Conservation (phyloP, 345 rosid species). For the Populus tremula region DNA sequence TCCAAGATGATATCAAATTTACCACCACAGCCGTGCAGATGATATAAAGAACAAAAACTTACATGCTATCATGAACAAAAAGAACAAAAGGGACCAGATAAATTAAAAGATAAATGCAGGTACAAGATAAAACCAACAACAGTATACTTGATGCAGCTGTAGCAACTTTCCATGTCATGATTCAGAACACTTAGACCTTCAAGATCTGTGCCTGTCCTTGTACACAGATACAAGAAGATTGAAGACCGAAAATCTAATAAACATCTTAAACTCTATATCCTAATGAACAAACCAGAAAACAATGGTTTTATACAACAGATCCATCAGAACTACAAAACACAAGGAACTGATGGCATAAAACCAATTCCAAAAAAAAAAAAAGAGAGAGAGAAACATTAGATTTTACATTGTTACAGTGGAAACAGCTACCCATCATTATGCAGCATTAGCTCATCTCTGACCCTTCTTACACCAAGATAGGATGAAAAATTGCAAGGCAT, state of each 20-base stretch:
- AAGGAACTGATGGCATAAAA: background rate
- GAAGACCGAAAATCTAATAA: background rate
- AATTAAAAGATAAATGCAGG: background rate
- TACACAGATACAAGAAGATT: background rate
- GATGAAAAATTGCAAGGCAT: conserved; percentile 21
- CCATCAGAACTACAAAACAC: background rate
- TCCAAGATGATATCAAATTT: background rate
- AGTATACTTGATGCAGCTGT: background rate
- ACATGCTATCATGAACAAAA: background rate
- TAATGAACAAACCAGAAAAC: conserved; percentile 6
- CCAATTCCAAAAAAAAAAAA: background rate
- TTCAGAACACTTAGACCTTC: background rate
- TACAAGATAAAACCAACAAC: background rate
- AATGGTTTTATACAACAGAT: conserved; percentile 4
- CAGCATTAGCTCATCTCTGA: conserved; percentile 11
- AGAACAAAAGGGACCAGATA: background rate
- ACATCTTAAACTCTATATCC: conserved; percentile 10
- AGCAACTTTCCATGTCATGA: background rate
- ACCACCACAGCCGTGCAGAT: background rate
- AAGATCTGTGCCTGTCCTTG: background rate
- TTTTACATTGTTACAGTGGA: conserved; percentile 20
- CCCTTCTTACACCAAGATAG: conserved; percentile 15
- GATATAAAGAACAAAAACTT: background rate
- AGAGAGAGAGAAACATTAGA: background rate
- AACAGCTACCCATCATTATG: conserved; percentile 15